Percentiles rank a stretch among this genome's conserved stretches.
These are phyloP conservation scores for Emergomyces pasteurianus DNA, from an alignment of 2,329 filamentous ascomycete species.

Conservation along the genomic window DNA sequence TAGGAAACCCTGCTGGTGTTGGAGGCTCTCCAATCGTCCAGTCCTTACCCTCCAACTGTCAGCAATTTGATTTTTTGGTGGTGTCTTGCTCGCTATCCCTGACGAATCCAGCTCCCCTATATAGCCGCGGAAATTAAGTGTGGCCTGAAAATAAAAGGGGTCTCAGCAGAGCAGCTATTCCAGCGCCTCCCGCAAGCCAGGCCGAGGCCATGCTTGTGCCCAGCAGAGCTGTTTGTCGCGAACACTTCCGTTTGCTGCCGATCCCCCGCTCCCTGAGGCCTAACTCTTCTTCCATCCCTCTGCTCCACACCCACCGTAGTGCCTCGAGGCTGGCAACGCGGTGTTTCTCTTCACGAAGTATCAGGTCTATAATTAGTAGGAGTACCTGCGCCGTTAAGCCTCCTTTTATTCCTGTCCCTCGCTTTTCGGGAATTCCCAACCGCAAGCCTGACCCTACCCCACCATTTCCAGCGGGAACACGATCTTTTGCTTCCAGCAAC, in stretches of 20 bases:
- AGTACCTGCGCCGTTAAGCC: background rate
- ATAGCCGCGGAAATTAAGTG: background rate
- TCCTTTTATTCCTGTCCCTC: background rate
- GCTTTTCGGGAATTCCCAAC: background rate
- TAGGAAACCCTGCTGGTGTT: background rate
- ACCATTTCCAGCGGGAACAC: conserved; percentile 12
- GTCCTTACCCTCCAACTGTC: background rate
- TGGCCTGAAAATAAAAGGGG: background rate
- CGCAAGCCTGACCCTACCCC: background rate
- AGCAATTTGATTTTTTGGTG: background rate
- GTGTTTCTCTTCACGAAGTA: conserved; percentile 10
- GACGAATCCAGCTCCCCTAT: background rate
- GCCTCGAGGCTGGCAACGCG: background rate
- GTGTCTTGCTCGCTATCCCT: background rate
- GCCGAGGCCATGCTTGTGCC: conserved; percentile 7
- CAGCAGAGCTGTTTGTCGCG: conserved; percentile 12
- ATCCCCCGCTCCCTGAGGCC: background rate
- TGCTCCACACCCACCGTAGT: background rate
- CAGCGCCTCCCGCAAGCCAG: background rate
- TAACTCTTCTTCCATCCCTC: conserved; percentile 5
- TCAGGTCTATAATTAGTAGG: conserved; percentile 2
- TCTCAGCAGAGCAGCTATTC: background rate
- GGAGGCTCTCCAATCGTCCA: background rate
- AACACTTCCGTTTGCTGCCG: conserved; percentile 1
- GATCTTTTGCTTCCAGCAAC: conserved; percentile 41